Conservation (phyloP, 2,329 filamentous ascomycete species). For the Cladobotryum protrusum region DNA sequence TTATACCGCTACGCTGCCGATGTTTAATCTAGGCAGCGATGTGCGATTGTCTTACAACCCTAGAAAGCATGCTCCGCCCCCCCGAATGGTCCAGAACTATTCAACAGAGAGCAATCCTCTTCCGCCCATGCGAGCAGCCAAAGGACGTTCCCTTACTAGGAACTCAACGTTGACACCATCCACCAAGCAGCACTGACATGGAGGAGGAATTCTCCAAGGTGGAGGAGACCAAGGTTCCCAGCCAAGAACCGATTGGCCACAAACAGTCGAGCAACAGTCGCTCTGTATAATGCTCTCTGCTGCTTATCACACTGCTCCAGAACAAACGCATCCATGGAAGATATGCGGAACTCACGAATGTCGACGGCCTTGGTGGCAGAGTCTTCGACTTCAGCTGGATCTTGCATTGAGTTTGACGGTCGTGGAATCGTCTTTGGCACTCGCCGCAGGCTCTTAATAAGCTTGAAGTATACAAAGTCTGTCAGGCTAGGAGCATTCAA, state of each 20-base stretch:
- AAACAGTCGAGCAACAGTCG: conserved; percentile 36
- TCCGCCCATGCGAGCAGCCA: neutral
- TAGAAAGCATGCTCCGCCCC: too few relatives aligned
- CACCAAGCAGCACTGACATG: conserved; percentile 30
- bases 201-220: conserved; percentile 26
- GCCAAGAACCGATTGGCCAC: conserved; percentile 37
- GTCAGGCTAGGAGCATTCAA: conserved; percentile 28
- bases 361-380: conserved; percentile 24
- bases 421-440: conserved; percentile 35
- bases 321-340: conserved; percentile 46
- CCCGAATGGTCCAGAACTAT: too few relatives aligned
- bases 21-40: too few relatives aligned
- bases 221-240: conserved; percentile 26
- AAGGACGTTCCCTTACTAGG: neutral
- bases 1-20: too few relatives aligned
- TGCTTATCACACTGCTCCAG: conserved; percentile 25
- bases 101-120: too few relatives aligned
- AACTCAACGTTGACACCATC: conserved; percentile 12
- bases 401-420: conserved; percentile 34
- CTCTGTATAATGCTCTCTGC: conserved; percentile 29
- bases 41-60: too few relatives aligned
- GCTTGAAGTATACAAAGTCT: conserved; percentile 37
- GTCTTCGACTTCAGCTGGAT: neutral
- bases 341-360: conserved; percentile 42
- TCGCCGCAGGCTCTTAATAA: conserved; percentile 38